Conservation (phyloP, 2,329 filamentous ascomycete species). For the Zasmidium cellare region DNA sequence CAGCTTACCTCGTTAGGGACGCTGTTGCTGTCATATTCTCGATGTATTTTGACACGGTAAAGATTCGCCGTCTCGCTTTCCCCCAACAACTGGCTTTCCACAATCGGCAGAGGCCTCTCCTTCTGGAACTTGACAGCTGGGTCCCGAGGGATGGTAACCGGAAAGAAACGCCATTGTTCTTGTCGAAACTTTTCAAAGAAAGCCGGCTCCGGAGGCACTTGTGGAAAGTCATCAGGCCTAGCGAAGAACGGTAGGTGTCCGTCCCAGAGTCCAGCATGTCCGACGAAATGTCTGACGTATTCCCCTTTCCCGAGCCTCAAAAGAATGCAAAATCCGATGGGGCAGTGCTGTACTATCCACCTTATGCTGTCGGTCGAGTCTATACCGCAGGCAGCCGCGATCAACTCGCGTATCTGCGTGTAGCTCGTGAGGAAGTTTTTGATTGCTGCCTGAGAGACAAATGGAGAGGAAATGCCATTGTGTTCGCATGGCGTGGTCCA, state of each 20-base stretch:
- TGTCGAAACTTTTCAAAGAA: constrained; percentile 5
- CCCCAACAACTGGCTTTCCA: not conserved
- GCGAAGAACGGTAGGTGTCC: not conserved
- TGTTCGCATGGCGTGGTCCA: not conserved
- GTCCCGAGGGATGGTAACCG: not conserved
- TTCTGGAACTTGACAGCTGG: not conserved
- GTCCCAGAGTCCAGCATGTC: not conserved
- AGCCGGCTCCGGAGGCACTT: not conserved
- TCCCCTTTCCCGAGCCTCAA: constrained; percentile 1
- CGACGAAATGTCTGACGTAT: not conserved
- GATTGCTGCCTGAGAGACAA: not conserved
- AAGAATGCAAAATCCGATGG: constrained; percentile 10
- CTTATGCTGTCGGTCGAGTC: too few species aligned
- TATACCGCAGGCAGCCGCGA: too few species aligned
- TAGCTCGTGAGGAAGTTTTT: not conserved
- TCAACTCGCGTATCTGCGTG: too few species aligned
- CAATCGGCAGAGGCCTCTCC: constrained; percentile 1
- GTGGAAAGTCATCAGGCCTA: not conserved
- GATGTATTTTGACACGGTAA: constrained; percentile 5
- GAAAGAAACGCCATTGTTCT: constrained; percentile 9
- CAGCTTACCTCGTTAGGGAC: not conserved
- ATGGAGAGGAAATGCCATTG: not conserved
- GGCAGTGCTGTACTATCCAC: constrained; percentile 1
- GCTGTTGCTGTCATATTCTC: not conserved
- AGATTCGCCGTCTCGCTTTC: not conserved